A percentile compares a stretch with the other conserved stretches of the same genome.
phyloP scores from a whole-genome alignment of 768 basidiomycete genomes.

The Candolleomyces eurysporus region DNA sequence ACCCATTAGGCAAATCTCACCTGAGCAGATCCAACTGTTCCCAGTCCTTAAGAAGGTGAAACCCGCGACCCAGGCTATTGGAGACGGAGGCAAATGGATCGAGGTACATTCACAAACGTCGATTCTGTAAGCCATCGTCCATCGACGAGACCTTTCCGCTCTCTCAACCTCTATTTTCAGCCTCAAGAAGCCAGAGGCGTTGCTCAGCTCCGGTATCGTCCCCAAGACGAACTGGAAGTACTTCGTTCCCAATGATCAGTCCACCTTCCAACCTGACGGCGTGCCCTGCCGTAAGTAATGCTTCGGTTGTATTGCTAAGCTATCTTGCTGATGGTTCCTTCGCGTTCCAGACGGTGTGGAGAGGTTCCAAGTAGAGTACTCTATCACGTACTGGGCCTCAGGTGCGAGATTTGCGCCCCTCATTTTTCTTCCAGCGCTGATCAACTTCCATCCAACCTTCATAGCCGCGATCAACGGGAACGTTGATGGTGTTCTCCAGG shows the following conservation, averaged over 20 bases:
- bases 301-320: not conserved
- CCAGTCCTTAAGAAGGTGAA: slow-evolving; percentile 6
- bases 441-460: too few relatives aligned
- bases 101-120: slow-evolving; percentile 22
- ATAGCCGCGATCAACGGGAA: slow-evolving; percentile 16
- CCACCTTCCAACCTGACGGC: slow-evolving; percentile 15
- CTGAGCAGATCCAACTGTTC: slow-evolving; percentile 33
- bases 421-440: not conserved
- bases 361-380: slow-evolving; percentile 21
- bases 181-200: slow-evolving; percentile 27
- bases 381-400: slow-evolving; percentile 25
- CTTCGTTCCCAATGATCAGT: slow-evolving; percentile 31
- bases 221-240: slow-evolving; percentile 17
- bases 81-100: slow-evolving; percentile 30
- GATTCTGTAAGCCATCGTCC: slow-evolving; percentile 6
- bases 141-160: not conserved
- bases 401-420: not conserved
- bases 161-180: slow-evolving; percentile 13
- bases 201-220: slow-evolving; percentile 30
- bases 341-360: slow-evolving; percentile 12
- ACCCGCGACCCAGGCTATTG: slow-evolving; percentile 19
- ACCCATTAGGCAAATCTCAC: slow-evolving; percentile 30
- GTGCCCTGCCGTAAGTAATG: slow-evolving; percentile 18
- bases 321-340: not conserved
- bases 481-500: slow-evolving; percentile 23